phyloP scores from a whole-genome alignment of 352 stramenopile genomes.

The Globisporangium nagaii region DNA sequence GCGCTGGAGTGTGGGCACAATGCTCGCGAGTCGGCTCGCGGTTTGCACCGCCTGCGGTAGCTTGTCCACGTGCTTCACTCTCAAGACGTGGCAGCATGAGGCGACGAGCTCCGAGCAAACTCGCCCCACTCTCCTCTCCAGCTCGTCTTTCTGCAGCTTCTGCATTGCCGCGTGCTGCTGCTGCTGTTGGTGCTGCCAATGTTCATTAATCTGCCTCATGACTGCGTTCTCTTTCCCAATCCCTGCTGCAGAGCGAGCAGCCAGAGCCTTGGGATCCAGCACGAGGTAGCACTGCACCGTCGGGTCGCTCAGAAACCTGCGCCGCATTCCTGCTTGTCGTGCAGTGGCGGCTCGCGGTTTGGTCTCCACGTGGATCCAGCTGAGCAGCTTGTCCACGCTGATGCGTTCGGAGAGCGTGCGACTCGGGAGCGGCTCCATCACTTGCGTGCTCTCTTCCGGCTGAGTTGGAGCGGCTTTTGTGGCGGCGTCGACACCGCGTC shows the following conservation, averaged over 20 bases:
- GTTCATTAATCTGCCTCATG: background rate
- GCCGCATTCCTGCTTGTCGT: conserved; percentile 2
- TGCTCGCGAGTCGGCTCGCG: background rate
- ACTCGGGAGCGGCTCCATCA: conserved; percentile 9
- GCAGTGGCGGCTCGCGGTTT: background rate
- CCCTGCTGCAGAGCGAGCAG: background rate
- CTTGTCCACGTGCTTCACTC: conserved; percentile 11
- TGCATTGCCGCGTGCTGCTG: too few species aligned
- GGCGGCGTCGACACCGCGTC: background rate
- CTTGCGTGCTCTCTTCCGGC: background rate
- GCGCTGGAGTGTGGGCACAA: conserved; percentile 1
- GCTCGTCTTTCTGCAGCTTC: conserved; percentile 11
- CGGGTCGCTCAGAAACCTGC: conserved; percentile 17
- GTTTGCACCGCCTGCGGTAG: conserved; percentile 9
- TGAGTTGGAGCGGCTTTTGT: background rate
- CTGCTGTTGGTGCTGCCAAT: background rate
- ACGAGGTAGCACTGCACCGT: conserved; percentile 21
- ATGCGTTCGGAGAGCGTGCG: conserved; percentile 21
- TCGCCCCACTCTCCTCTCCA: conserved; percentile 18
- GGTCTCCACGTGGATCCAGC: conserved; percentile 24
- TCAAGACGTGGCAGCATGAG: conserved; percentile 19
- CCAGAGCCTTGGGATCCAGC: conserved; percentile 11
- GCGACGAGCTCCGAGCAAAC: conserved; percentile 32
- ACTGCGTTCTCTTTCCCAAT: background rate
- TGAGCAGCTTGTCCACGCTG: conserved; percentile 23